Conservation (phyloP, 2,329 filamentous ascomycete species). For the Zarea fungicola region DNA sequence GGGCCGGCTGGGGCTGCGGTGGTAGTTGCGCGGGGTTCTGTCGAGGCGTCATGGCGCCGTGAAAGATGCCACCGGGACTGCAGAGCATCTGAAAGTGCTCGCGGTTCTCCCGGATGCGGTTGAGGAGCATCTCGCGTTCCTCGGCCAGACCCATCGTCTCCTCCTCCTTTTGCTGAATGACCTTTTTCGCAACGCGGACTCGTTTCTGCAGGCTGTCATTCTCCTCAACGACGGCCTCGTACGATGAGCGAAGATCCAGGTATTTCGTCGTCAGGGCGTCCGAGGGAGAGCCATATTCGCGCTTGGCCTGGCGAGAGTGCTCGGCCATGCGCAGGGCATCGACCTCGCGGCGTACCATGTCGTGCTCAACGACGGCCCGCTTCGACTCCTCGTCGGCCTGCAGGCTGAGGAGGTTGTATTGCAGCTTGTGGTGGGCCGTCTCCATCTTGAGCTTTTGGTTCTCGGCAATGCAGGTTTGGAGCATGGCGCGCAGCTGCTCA, state of each 20-base stretch:
- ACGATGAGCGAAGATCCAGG: constrained; percentile 59
- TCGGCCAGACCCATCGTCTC: constrained; percentile 66
- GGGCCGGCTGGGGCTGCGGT: constrained; percentile 40
- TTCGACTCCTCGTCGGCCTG: constrained; percentile 82
- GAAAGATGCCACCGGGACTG: constrained; percentile 65
- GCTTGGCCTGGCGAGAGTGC: constrained; percentile 56
- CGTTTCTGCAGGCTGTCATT: constrained; percentile 60
- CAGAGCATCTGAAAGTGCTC: constrained; percentile 78
- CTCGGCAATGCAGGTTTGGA: constrained; percentile 50
- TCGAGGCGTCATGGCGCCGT: constrained; percentile 57
- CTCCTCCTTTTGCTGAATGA: constrained; percentile 74
- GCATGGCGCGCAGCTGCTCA: constrained; percentile 53
- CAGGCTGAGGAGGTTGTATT: constrained; percentile 77
- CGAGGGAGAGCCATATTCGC: constrained; percentile 46
- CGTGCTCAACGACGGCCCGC: constrained; percentile 83
- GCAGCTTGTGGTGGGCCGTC: constrained; percentile 83
- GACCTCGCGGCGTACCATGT: constrained; percentile 84
- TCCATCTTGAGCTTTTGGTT: constrained; percentile 67
- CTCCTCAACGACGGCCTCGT: constrained; percentile 61
- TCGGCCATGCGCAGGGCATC: constrained; percentile 75
- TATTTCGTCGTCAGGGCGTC: constrained; percentile 51
- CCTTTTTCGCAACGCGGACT: constrained; percentile 67
- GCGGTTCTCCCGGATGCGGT: constrained; percentile 81
- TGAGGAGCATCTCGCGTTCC: constrained; percentile 71
- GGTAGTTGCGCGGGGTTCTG: too few species aligned